These are phyloP conservation scores for Syzygium syzygioides DNA, from an alignment of 441 rosid genomes.

Conservation along the genomic window DNA sequence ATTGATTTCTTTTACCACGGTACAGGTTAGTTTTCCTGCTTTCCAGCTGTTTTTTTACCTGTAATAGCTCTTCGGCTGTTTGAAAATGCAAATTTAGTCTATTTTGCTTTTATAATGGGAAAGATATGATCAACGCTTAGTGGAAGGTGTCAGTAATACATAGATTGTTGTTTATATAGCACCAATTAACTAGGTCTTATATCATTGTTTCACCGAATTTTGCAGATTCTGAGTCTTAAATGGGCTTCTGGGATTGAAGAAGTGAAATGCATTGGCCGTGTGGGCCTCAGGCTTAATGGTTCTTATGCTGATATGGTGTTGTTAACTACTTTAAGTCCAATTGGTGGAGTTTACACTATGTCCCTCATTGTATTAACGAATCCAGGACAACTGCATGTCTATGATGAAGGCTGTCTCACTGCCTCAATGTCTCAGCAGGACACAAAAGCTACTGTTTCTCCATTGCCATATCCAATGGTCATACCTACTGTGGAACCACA, in stretches of 20 bases:
- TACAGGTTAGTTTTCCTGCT: not conserved
- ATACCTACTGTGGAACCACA: conserved; percentile 44
- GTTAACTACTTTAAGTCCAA: conserved; percentile 29
- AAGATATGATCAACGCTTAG: not conserved
- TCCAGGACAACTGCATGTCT: conserved; percentile 50
- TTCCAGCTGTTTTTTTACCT: not conserved
- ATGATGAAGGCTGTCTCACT: conserved; percentile 41
- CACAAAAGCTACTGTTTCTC: conserved; percentile 30
- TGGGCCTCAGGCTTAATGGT: conserved; percentile 52
- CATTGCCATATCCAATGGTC: conserved; percentile 38
- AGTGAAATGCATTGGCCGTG: conserved; percentile 50
- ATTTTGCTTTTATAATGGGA: not conserved
- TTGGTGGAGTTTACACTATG: conserved; percentile 19
- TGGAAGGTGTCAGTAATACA: not conserved
- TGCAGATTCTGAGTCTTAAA: conserved; percentile 58
- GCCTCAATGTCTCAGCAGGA: conserved; percentile 33
- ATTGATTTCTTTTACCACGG: not conserved
- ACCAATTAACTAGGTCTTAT: not conserved
- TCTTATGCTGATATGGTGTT: conserved; percentile 65
- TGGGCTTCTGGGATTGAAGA: conserved; percentile 54
- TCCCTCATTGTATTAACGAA: conserved; percentile 42
- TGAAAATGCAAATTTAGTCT: not conserved
- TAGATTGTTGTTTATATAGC: not conserved
- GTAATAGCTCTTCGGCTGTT: not conserved
- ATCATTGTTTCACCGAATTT: not conserved